A percentile compares a stretch with the other conserved stretches of the same genome.
Evolutionary conservation across 2,329 filamentous ascomycete species (phyloP).

Genomic region (Penicillium sp.): DNA sequence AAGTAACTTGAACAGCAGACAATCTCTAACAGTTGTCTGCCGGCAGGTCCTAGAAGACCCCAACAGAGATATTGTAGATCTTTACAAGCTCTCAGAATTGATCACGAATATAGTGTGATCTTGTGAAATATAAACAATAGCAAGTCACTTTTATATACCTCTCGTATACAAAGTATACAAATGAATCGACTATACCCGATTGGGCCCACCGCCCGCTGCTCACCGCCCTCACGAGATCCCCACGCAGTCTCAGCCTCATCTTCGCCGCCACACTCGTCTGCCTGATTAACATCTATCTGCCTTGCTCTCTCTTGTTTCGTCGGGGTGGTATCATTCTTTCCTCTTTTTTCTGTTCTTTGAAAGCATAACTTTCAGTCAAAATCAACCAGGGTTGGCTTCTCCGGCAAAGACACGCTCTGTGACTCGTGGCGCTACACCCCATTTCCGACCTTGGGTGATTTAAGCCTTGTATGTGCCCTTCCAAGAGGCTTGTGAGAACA

Average conservation of each 20-base stretch:
- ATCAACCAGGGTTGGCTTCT: neutral
- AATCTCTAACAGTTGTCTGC: too few species aligned
- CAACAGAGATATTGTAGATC: too few species aligned
- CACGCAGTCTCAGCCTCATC: slow-evolving; percentile 28
- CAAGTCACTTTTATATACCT: too few species aligned
- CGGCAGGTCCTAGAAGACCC: too few species aligned
- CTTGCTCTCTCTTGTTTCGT: slow-evolving; percentile 7
- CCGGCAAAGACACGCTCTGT: slow-evolving; percentile 5
- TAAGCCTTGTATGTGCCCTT: slow-evolving; percentile 5
- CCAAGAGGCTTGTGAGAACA: neutral
- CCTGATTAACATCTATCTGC: slow-evolving; percentile 16
- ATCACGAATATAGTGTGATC: too few species aligned
- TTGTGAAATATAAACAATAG: too few species aligned
- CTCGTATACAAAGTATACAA: too few species aligned
- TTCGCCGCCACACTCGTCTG: slow-evolving; percentile 24
- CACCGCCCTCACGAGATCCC: slow-evolving; percentile 31
- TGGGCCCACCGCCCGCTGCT: slow-evolving; percentile 15
- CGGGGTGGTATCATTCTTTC: neutral
- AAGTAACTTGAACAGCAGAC: too few species aligned
- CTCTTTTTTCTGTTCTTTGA: neutral
- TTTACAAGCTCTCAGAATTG: too few species aligned
- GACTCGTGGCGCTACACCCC: slow-evolving; percentile 22
- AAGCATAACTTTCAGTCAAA: neutral
- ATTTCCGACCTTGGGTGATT: slow-evolving; percentile 5
- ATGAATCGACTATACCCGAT: neutral